These are phyloP conservation scores for Mortierella sp. DNA, from an alignment of 371 early-diverging fungal species.

Conservation along the genomic window DNA sequence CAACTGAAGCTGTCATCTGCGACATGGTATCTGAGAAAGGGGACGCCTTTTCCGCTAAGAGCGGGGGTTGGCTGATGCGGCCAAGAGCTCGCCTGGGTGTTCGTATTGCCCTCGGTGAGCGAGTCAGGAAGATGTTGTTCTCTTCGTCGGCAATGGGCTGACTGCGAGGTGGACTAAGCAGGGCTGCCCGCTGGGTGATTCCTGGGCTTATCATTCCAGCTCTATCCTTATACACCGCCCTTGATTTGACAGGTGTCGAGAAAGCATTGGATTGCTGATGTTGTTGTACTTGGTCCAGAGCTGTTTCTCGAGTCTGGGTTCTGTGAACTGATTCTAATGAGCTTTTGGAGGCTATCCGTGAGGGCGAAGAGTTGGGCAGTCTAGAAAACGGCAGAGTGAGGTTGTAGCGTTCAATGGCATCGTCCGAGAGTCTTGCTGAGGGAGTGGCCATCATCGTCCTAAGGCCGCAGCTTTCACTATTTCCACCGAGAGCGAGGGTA, in stretches of 20 bases:
- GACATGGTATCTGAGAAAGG: neutral
- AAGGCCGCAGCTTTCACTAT: slow-evolving; percentile 1
- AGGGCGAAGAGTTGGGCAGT: neutral
- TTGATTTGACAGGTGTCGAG: slow-evolving; percentile 15
- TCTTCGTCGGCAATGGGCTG: slow-evolving; percentile 32
- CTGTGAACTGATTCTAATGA: slow-evolving; percentile 24
- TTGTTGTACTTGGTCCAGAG: neutral
- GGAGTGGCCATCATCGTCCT: slow-evolving; percentile 1
- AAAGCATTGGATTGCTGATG: neutral
- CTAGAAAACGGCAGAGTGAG: slow-evolving; percentile 20
- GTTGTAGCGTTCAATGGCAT: slow-evolving; percentile 10
- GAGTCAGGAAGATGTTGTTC: slow-evolving; percentile 26
- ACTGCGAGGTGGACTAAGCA: slow-evolving; percentile 11
- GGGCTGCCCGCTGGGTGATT: neutral
- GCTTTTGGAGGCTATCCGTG: neutral
- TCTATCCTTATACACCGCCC: neutral
- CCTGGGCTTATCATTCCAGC: slow-evolving; percentile 2
- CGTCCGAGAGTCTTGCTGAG: slow-evolving; percentile 28
- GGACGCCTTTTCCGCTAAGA: neutral
- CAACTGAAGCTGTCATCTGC: neutral
- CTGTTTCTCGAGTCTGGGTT: slow-evolving; percentile 23
- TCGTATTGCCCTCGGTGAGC: slow-evolving; percentile 28
- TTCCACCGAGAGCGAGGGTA: slow-evolving; percentile 19
- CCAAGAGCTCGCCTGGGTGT: slow-evolving; percentile 21
- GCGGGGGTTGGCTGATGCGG: neutral